phyloP scores from a whole-genome alignment of 2,329 filamentous ascomycete species.

The Fusarium subtropicale region DNA sequence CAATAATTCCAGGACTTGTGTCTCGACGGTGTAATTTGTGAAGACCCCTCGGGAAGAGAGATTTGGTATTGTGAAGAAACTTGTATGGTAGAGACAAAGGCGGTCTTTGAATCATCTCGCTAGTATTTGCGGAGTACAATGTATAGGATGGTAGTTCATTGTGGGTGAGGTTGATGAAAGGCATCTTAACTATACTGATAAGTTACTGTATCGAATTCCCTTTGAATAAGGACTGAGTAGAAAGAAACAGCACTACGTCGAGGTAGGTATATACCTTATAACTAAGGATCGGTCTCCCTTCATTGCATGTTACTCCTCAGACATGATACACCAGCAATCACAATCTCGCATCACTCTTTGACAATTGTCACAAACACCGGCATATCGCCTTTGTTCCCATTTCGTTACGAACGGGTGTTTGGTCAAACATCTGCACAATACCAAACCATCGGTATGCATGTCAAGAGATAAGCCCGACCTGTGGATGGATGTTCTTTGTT shows the following conservation, averaged over 20 bases:
- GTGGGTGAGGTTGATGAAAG: conserved; percentile 4
- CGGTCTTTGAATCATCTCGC: no score
- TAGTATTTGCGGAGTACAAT: neutral
- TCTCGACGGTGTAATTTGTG: conserved; percentile 19
- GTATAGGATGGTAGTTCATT: neutral
- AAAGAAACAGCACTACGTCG: neutral
- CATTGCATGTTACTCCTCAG: neutral
- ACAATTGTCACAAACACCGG: neutral
- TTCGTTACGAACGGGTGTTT: conserved; percentile 12
- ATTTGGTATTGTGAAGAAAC: neutral
- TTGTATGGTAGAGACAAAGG: no score
- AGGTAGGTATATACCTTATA: neutral
- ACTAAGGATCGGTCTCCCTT: neutral
- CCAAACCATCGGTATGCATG: neutral
- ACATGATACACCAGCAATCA: conserved; percentile 7
- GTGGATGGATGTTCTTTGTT: conserved; percentile 4
- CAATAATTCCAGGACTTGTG: conserved; percentile 10
- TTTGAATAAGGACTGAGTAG: neutral
- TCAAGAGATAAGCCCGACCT: neutral
- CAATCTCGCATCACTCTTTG: neutral
- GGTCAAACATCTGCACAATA: conserved; percentile 15
- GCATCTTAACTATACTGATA: conserved; percentile 6
- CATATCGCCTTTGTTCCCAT: neutral
- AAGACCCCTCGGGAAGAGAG: neutral
- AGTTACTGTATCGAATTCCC: accelerated